A percentile compares a stretch with the other conserved stretches of the same genome.
Evolutionary conservation across 2,329 filamentous ascomycete genomes (phyloP).

Genomic region (Pezicula radicicola): DNA sequence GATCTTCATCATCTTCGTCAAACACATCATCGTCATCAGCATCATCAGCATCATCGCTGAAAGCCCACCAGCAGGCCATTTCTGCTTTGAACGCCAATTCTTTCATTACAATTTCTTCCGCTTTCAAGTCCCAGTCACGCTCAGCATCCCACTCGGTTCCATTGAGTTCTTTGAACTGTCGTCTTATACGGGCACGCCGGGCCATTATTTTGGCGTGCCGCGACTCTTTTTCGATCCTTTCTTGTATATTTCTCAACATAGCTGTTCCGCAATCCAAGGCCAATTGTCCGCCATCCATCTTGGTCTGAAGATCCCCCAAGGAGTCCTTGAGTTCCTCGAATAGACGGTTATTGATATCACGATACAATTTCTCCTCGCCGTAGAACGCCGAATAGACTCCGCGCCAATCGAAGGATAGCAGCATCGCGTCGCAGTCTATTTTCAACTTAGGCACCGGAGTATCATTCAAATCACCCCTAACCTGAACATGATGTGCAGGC

Average conservation of each 20-base stretch:
- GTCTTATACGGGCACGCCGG: conserved; percentile 6
- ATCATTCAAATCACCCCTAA: conserved; percentile 10
- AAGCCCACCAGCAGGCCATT: neutral
- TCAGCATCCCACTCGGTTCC: conserved; percentile 1
- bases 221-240: conserved; percentile 2
- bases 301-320: conserved; percentile 1
- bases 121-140: conserved; percentile 3
- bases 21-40: neutral
- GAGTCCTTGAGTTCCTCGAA: conserved; percentile 1
- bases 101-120: neutral
- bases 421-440: conserved; percentile 1
- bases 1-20: neutral
- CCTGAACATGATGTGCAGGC: conserved; percentile 6
- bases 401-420: conserved; percentile 9
- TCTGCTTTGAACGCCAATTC: conserved; percentile 1
- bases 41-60: neutral
- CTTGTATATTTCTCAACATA: conserved; percentile 4
- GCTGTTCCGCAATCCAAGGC: conserved; percentile 1
- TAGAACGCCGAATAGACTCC: conserved; percentile 7
- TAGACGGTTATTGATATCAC: neutral
- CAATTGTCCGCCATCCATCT: conserved; percentile 4
- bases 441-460: conserved; percentile 6
- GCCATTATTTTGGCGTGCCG: conserved; percentile 4
- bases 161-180: conserved; percentile 1
- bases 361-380: conserved; percentile 8